Conservation (phyloP, 768 basidiomycete genomes). For the Macrocybe gigantea region DNA sequence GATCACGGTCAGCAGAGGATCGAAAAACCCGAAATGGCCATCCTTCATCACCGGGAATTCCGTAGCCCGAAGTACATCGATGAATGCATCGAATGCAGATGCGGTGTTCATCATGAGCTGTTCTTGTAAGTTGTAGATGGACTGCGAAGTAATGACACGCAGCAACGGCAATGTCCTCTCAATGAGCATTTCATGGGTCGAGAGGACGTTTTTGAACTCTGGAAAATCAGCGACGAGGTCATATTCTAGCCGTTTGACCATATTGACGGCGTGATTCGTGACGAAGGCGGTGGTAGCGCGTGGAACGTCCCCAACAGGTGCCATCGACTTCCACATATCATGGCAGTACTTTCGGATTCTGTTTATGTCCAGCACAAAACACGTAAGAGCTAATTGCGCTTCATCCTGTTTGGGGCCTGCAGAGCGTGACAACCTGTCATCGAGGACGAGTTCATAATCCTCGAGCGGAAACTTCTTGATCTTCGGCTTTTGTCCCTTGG, state of each 20-base stretch:
- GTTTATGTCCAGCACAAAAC: conserved; percentile 4
- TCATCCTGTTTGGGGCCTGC: neutral
- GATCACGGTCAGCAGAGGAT: neutral
- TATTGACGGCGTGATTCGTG: conserved; percentile 5
- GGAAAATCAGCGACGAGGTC: conserved; percentile 4
- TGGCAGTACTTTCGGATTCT: neutral
- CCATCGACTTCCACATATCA: conserved; percentile 3
- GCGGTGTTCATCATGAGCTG: conserved; percentile 3
- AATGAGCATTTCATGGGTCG: conserved; percentile 1
- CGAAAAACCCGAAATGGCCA: conserved; percentile 2
- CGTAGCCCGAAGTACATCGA: neutral
- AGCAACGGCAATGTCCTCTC: neutral
- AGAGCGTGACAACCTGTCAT: neutral
- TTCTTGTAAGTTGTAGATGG: neutral
- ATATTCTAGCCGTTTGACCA: conserved; percentile 4
- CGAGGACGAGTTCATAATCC: conserved; percentile 2
- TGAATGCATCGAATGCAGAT: neutral
- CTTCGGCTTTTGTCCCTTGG: conserved; percentile 1
- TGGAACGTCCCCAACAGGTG: conserved; percentile 1
- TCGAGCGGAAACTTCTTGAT: conserved; percentile 3
- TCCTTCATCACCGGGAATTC: neutral
- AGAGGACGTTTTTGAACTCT: neutral
- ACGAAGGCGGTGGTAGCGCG: conserved; percentile 2
- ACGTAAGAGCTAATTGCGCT: neutral
- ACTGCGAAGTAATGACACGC: neutral